Base-by-base conservation (phyloP, 129 eudicot species). In the Helianthus annuus region DNA sequence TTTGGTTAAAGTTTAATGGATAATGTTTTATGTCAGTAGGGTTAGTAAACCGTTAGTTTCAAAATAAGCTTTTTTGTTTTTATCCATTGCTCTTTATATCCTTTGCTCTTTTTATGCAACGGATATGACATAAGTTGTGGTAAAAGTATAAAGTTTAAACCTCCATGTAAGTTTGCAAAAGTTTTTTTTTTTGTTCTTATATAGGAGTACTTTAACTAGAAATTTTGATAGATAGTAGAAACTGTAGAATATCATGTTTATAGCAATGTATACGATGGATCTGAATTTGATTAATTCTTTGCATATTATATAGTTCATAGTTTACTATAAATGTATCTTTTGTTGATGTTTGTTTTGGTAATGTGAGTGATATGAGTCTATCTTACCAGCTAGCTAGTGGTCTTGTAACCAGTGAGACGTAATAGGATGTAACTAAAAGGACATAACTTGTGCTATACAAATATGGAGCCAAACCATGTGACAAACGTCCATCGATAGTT, bases 31-130 rank as follows among this genome's bases (percentile, higher is more conserved):
- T 64, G 24, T 12, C 55, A 19, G 12, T 53, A 70, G 64, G 64
- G 64, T 70, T 70, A 7, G 7, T 69, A 52, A 51, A 11, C 22
- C 64, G 32, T 70, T 38, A 17, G 36, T 49, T 60, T 17, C 13
- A 46, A 15, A 72, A 32, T 60, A 8, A 60, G 13, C 10, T 32
- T 53, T 70, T 52, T 19, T 19, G 0, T 19, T 0, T 53, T 0
- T 53, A 1, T 40, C 45, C 45, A 40, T 40, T 40, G 13, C 10
- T 15, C 39, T 70, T 52, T 53, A 1, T 32, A 29, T 51, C 56
- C 56, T 58, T 24, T 32, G 17, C 12, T 59, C 12, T 59, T 32
- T 59, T 59, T 59, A 59, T 12, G 10, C 10, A 12, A 29, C 44
- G 65, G 64, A 29, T 58, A 19, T 51, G 15, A 51, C 56, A 11